Base-by-base conservation (phyloP, 1,139 yeast genomes). In the Protomyces pachydermus region DNA sequence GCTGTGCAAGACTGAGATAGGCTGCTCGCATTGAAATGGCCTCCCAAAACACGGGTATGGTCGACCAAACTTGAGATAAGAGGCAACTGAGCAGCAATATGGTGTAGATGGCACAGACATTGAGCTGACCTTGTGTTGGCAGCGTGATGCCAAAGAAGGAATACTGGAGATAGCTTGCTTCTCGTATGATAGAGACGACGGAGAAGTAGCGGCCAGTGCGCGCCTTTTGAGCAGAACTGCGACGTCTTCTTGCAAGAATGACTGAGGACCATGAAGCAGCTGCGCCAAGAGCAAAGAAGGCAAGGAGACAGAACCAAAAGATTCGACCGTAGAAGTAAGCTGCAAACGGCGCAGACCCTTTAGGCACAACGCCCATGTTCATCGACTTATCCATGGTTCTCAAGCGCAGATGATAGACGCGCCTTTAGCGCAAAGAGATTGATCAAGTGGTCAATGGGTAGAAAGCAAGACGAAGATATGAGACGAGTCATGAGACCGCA, bases 1-100 rank as follows among this genome's bases (percentile, higher is more conserved):
- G 61, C 48, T 70, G 71, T 2, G 69, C 60, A 20, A 70, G 65
- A n/a, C 71, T 37, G 5, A 70, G 52, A 69, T 70, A 68, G 3
- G 66, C 71, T 3, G 70, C 67, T 3, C 72, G 60, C 39, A 54
- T 25, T 9, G 64, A 56, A 10, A 60, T 35, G 3, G 64, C 50
- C 34, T 60, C 64, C 64, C 64, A 60, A n/a, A 51, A 42, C 2
- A 52, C 48, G n/a, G 62, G 56, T 12, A 28, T 52, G 23, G 52
- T 6, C 8, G 35, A 5, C 37, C 54, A 42, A 5, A 58, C 23
- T 16, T 32, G 18, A 32, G 28, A 28, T 14, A 58, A 32, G 12
- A 58, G 45, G 25, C 56, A 58, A 45, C 53, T n/a, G 16, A 58
- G 52, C 3, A 58, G 56, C 3, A 58, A 9, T 4, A 20, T 42